Base-by-base conservation (phyloP, 2,329 filamentous ascomycete genomes). In the Colletotrichum echinochloae region DNA sequence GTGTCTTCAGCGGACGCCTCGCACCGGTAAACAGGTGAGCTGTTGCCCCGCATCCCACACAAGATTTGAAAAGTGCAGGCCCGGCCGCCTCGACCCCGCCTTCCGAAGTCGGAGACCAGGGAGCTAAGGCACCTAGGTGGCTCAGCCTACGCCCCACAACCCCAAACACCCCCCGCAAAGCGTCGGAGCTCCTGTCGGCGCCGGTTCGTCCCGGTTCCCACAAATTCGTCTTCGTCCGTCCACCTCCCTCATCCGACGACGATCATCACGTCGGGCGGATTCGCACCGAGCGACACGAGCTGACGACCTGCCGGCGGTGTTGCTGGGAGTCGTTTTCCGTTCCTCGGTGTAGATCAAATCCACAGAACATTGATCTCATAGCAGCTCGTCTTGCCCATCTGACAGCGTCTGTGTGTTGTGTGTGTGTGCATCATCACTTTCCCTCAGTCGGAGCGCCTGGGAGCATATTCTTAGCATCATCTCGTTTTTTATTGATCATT, bases 51-150 rank as follows among this genome's bases (percentile, higher is more conserved):
- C 70, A 70, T 71, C 67, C 66, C 66, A 49, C 66, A 72, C 57
- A 66, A 62, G 67, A 66, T 72, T 71, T 44, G 52, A 71, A 73
- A 69, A 67, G 63, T 66, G 60, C 67, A 74, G 74, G 74, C 75
- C 70, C 70, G 75, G 74, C 74, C 67, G 74, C 74, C 67, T 66
- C 69, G 73, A 75, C 78, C 80, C 79, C 76, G 76, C 77, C 77
- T 79, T 79, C 80, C 79, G 79, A 80, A 73, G 78, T 80, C 79
- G 79, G 79, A 80, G 76, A 49, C 46, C 48, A 44, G 28, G 23
- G 54, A 26, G 54, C 54, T 26, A 35, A 18, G 23, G 41, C n/a
- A n/a, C n/a, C n/a, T n/a, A n/a, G n/a, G n/a, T n/a, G n/a, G n/a
- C 14, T 41, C 35, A 41, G 54, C 35, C 23, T 14, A 23, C 11